phyloP scores from a whole-genome alignment of 139 green algal genomes.

The Haematococcus sp. region DNA sequence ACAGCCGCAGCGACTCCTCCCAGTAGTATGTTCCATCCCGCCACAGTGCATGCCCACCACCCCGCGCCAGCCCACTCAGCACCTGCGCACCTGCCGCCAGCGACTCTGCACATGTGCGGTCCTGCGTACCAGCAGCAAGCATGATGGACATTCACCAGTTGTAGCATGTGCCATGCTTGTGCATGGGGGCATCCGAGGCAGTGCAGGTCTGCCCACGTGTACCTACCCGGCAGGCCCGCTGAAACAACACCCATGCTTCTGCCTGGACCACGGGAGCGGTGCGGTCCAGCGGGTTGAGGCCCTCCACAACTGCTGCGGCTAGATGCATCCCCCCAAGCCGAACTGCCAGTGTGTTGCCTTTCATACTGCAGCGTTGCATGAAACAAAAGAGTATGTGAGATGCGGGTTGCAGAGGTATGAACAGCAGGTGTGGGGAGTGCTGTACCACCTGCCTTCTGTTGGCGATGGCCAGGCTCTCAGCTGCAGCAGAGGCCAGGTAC shows the following conservation, averaged over 20 bases:
- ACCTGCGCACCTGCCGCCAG: conserved; percentile 13
- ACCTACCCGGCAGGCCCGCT: conserved; percentile 39
- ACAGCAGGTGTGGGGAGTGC: no score
- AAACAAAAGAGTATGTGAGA: no score
- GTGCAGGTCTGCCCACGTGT: background rate
- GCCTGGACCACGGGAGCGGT: conserved; percentile 46
- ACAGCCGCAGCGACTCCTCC: conserved; percentile 51
- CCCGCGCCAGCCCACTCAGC: conserved; percentile 46
- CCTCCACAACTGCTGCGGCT: conserved; percentile 58
- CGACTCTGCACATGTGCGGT: conserved; percentile 16
- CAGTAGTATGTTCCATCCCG: conserved; percentile 37
- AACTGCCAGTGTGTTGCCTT: conserved; percentile 27
- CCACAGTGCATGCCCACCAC: conserved; percentile 63
- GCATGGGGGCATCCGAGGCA: background rate
- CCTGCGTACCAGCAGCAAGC: conserved; percentile 17
- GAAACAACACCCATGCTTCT: conserved; percentile 56
- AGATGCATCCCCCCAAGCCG: conserved; percentile 49
- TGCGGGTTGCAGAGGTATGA: no score
- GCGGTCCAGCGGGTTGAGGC: conserved; percentile 53
- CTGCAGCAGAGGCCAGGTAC: conserved; percentile 44
- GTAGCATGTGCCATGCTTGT: background rate
- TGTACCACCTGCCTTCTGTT: conserved; percentile 28
- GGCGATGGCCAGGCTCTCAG: conserved; percentile 49
- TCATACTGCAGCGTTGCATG: no score
- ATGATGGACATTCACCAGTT: background rate